A percentile compares a stretch with the other conserved stretches of the same genome.
These are phyloP conservation scores for Populus trichocarpa DNA, from an alignment of 441 rosid genomes.

Conservation along the genomic window DNA sequence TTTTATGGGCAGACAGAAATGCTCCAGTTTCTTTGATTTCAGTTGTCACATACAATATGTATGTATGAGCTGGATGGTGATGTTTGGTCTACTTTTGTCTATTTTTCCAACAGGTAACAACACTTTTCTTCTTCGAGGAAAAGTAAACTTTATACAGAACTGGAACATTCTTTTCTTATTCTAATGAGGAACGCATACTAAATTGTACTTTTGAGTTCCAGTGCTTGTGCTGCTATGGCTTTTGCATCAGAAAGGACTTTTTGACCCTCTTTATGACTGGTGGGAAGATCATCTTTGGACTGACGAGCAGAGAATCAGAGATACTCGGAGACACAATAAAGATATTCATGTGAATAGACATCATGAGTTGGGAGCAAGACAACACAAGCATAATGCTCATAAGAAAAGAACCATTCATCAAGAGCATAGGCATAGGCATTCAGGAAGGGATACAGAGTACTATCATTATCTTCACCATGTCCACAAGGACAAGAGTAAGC, in stretches of 20 bases:
- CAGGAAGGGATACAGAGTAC: conserved; percentile 47
- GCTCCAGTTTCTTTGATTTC: conserved; percentile 78
- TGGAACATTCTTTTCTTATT: background rate
- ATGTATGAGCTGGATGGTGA: conserved; percentile 83
- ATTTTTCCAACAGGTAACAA: conserved; percentile 67
- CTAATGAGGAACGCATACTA: background rate
- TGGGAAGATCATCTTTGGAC: conserved; percentile 62
- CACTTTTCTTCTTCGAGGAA: background rate
- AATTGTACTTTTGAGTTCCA: conserved; percentile 28
- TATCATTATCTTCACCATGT: conserved; percentile 62
- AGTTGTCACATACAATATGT: conserved; percentile 87
- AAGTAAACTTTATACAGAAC: background rate
- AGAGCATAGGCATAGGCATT: conserved; percentile 37
- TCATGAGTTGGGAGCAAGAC: conserved; percentile 33
- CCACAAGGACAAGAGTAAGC: conserved; percentile 59
- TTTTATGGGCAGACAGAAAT: conserved; percentile 53
- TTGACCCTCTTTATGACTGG: conserved; percentile 83
- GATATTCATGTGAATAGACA: conserved; percentile 27
- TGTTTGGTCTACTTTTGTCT: conserved; percentile 74
- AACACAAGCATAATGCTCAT: conserved; percentile 40
- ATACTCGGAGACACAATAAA: conserved; percentile 17
- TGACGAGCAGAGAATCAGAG: conserved; percentile 22
- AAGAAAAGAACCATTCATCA: conserved; percentile 31
- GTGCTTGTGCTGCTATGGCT: conserved; percentile 81
- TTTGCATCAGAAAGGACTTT: conserved; percentile 83